Base-by-base conservation (phyloP, 257 asterid genomes). In the Lycium ferocissimum region DNA sequence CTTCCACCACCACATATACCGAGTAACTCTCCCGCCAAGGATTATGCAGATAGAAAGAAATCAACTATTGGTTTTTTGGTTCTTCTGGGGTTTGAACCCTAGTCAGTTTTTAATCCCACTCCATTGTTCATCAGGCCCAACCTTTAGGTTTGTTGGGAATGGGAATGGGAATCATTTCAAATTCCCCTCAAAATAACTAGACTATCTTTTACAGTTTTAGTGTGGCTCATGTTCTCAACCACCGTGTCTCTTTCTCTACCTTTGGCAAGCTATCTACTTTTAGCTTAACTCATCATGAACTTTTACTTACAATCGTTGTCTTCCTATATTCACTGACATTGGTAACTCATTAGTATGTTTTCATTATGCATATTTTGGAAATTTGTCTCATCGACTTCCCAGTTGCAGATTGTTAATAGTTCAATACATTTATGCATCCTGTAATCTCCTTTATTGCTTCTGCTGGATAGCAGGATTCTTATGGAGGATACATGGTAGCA, bases 401-500 rank as follows among this genome's bases (percentile, higher is more conserved):
- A 49, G 1, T 49, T 49, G 54, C 54, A 49, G 54, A 49, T 49
- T 22, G 35, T 61, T n/a, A 2, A 8, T 8, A 61, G 5, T n/a
- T 61, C 66, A 18, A 59, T 61, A n/a, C 35, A 18, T 20, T 18
- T n/a, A 59, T 17, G 35, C 35, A n/a, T n/a, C 67, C 35, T 2
- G 4, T n/a, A 35, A n/a, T 20, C 6, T 54, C 59, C 18, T 8
- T 8, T n/a, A 20, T n/a, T 61, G 1, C 35, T 61, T n/a, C 35
- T n/a, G 8, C 18, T 54, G 67, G 18, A 33, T 22, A 79, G 54
- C 87, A 96, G 99, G 99, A 92, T 75, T 69, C 91, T 26, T 88
- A 84, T 61, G 99, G 98, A 84, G 99, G 98, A 81, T 94, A 93
- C 82, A 96, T 96, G 99, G 99, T 93, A 81, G 99, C 98, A 84